Evolutionary conservation across 139 green algal genomes (phyloP).

Genomic region (Chlorella vulgaris): DNA sequence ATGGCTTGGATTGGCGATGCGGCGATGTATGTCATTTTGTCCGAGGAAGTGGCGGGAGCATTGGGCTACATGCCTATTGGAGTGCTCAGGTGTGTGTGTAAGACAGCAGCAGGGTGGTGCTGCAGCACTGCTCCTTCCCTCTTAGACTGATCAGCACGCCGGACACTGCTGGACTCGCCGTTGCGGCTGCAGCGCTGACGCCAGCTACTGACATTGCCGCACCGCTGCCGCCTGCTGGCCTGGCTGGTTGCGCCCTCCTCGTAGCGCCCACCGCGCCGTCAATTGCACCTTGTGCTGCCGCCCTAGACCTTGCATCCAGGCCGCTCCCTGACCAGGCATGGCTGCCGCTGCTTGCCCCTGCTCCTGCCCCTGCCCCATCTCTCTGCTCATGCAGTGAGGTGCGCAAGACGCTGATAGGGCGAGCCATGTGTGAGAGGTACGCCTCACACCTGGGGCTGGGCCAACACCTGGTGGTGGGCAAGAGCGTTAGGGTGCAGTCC

Average conservation of each 20-base stretch:
- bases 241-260: background rate
- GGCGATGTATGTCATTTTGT: background rate
- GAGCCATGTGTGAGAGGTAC: slow-evolving; percentile 21
- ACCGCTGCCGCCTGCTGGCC: background rate
- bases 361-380: background rate
- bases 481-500: slow-evolving; percentile 14
- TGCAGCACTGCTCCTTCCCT: background rate
- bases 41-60: slow-evolving; percentile 3
- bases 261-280: too few relatives aligned
- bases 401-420: slow-evolving; percentile 27
- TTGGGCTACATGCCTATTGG: slow-evolving; percentile 14
- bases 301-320: background rate
- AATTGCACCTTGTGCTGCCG: too few relatives aligned
- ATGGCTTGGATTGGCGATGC: slow-evolving; percentile 27
- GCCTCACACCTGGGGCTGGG: slow-evolving; percentile 18
- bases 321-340: too few relatives aligned
- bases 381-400: slow-evolving; percentile 17
- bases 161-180: too few relatives aligned
- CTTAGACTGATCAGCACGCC: too few relatives aligned
- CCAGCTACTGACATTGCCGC: too few relatives aligned
- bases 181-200: too few relatives aligned
- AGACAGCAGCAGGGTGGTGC: background rate
- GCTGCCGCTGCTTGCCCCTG: too few relatives aligned
- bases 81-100: background rate
- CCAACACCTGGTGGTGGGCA: slow-evolving; percentile 13